Evolutionary conservation across 1,284 basidiomycete genomes (phyloP).

Genomic region (Xerocomus minutiporus): DNA sequence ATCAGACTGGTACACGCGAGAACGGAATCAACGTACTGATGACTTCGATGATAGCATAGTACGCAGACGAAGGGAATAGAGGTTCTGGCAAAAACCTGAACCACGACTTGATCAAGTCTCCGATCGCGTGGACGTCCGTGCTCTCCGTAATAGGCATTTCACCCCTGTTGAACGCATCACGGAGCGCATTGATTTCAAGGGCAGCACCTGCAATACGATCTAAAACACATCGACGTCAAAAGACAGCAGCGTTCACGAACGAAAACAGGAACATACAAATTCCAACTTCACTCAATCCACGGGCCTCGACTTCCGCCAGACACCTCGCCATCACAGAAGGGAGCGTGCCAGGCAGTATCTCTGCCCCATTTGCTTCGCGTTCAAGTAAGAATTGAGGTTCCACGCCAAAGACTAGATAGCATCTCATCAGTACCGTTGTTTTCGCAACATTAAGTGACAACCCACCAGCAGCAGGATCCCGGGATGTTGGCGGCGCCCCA

Average conservation of each 20-base stretch:
- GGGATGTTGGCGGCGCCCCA: constrained; percentile 33
- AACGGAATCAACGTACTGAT: constrained; percentile 45
- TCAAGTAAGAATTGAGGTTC: constrained; percentile 63
- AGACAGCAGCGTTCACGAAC: background rate
- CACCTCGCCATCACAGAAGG: constrained; percentile 64
- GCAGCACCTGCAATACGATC: constrained; percentile 80
- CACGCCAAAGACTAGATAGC: constrained; percentile 66
- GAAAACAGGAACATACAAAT: constrained; percentile 60
- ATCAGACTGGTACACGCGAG: constrained; percentile 3
- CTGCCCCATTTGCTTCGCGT: constrained; percentile 52
- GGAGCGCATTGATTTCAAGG: constrained; percentile 61
- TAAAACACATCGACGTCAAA: constrained; percentile 25
- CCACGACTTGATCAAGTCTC: constrained; percentile 79
- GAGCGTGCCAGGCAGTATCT: constrained; percentile 51
- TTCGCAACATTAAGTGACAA: constrained; percentile 9
- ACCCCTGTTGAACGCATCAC: constrained; percentile 71
- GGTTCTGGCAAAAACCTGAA: constrained; percentile 76
- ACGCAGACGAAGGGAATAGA: constrained; percentile 66
- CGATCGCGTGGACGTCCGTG: constrained; percentile 75
- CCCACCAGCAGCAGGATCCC: constrained; percentile 63
- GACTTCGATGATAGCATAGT: constrained; percentile 62
- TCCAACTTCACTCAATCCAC: constrained; percentile 74
- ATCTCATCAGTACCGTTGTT: constrained; percentile 7
- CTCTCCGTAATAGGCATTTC: constrained; percentile 53
- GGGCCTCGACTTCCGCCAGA: constrained; percentile 63